Evolutionary conservation across 2,329 filamentous ascomycete species (phyloP), one percentile per base, ranked within the genome.

Genomic region (Fusarium cyanostomum): DNA sequence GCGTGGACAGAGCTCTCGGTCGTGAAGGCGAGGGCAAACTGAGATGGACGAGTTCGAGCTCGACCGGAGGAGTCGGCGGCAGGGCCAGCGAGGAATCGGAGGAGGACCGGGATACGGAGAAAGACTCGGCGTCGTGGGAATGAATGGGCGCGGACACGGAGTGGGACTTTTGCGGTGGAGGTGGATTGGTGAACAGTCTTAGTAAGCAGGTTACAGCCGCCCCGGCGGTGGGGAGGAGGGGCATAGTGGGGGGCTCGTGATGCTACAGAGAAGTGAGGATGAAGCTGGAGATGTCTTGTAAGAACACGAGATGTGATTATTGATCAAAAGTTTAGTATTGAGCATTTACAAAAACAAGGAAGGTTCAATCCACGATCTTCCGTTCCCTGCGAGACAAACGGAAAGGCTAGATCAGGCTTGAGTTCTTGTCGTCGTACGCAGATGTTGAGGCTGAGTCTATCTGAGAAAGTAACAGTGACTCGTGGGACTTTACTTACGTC

Each of bases 201-300:
- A 68, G 58, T 68, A 68, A 68, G 62, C 62, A 42, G 11, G 18
- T 6, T 33, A 50, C 52, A 67, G 53, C 30, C 38, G 31, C 42
- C 16, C 16, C 18, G 13, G 37, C 18, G 27, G 58, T 65, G 59
- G 52, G 44, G 51, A 60, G 18, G 57, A 66, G 57, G 61, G 64
- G 57, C 61, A 62, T 66, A 9, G 30, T 48, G 56, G 46, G 31
- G 28, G 28, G 34, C 21, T 43, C 37, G 37, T 63, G 53, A 62
- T 62, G 61, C 56, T 56, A 64, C 41, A 5, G 27, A 21, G n/a
- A 35, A 27, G 21, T 39, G 31, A 26, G 7, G 13, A 41, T 50
- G 15, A 24, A 51, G 26, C 49, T 45, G 33, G 59, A 37, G 51
- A 62, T 10, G 10, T 37, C 51, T 62, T 33, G 18, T 62, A 62